Evolutionary conservation across 257 asterid species (phyloP).

Genomic region (Cynanchum wilfordii): DNA sequence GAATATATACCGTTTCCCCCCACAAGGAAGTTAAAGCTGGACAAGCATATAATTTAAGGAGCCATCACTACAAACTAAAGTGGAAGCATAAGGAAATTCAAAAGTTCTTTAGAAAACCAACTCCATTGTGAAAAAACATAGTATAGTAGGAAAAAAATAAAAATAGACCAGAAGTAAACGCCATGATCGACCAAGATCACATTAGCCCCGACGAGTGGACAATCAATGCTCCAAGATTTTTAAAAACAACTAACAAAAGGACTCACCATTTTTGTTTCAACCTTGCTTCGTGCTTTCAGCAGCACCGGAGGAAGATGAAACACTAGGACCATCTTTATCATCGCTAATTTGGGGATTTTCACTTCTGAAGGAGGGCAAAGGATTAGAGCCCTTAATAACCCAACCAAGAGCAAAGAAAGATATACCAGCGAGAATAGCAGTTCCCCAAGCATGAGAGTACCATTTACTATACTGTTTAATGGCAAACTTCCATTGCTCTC

Average conservation of each 20-base stretch:
- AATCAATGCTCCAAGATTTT: not conserved
- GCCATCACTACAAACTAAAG: not conserved
- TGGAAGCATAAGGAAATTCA: not conserved
- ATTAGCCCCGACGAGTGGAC: no score
- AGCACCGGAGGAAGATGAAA: slow-evolving; percentile 1
- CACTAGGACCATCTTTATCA: slow-evolving; percentile 11
- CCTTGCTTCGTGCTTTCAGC: slow-evolving; percentile 7
- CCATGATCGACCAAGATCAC: no score
- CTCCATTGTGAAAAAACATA: not conserved
- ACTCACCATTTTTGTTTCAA: slow-evolving; percentile 9
- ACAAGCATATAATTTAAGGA: not conserved
- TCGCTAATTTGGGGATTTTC: slow-evolving; percentile 7
- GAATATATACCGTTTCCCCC: not conserved
- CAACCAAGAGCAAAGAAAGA: slow-evolving; percentile 93
- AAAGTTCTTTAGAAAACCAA: not conserved
- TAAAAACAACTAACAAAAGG: not conserved
- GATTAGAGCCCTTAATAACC: slow-evolving; percentile 80
- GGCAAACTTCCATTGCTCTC: slow-evolving; percentile 88
- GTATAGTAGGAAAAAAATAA: no score
- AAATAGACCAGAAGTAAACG: no score
- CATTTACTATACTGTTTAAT: slow-evolving; percentile 74
- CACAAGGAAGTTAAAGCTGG: not conserved
- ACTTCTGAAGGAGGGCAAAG: slow-evolving; percentile 53
- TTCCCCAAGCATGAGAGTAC: slow-evolving; percentile 97
- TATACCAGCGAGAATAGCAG: slow-evolving; percentile 83